Evolutionary conservation across 1,284 basidiomycete species (phyloP).

Genomic region (Filobasidium uniguttulatum): DNA sequence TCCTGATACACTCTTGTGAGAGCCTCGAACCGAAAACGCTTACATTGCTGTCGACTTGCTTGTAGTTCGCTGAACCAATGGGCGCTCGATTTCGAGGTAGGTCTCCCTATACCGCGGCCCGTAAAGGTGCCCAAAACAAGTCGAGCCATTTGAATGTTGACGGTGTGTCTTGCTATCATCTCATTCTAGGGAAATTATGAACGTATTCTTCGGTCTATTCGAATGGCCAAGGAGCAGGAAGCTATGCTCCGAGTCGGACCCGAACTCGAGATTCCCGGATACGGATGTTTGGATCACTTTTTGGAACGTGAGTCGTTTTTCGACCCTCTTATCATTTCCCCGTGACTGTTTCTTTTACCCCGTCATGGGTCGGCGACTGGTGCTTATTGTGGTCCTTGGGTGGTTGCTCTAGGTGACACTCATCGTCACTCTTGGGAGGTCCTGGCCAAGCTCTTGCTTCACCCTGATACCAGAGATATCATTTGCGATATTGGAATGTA

Average conservation of each 20-base stretch:
- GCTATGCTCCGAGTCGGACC: slow-evolving; percentile 92
- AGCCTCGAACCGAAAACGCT: neutral
- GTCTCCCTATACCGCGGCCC: neutral
- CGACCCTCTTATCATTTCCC: too few species aligned
- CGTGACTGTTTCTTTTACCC: neutral
- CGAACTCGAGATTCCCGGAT: slow-evolving; percentile 94
- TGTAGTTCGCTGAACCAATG: slow-evolving; percentile 84
- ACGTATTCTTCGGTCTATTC: slow-evolving; percentile 78
- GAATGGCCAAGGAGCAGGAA: slow-evolving; percentile 72
- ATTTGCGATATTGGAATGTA: slow-evolving; percentile 90
- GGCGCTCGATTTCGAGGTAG: slow-evolving; percentile 81
- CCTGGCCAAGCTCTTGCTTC: slow-evolving; percentile 67
- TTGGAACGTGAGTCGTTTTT: slow-evolving; percentile 30
- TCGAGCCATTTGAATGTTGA: neutral
- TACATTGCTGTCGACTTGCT: neutral
- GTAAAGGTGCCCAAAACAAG: neutral
- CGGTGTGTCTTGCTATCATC: neutral
- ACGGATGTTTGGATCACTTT: slow-evolving; percentile 86
- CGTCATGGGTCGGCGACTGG: neutral
- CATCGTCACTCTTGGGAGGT: slow-evolving; percentile 94
- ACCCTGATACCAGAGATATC: slow-evolving; percentile 60
- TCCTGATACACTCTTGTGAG: neutral
- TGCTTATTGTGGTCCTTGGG: neutral
- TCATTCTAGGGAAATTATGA: slow-evolving; percentile 65
- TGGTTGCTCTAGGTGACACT: slow-evolving; percentile 57